Conservation (phyloP, 176 grass and related monocot genomes). For the Musa itinerans region DNA sequence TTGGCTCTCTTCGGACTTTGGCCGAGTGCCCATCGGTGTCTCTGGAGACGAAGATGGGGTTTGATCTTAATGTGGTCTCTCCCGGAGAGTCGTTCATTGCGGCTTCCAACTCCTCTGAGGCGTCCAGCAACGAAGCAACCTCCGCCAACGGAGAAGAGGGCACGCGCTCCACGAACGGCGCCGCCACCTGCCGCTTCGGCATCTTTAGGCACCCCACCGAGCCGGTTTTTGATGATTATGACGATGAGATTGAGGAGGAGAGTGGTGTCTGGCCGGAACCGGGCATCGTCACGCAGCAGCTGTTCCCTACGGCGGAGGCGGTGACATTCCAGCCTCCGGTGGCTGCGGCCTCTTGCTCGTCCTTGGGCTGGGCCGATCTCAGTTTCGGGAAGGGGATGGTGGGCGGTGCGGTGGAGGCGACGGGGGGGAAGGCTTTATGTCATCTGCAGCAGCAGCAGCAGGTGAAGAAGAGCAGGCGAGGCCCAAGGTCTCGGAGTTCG, state of each 20-base stretch:
- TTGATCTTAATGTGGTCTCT: constrained; percentile 95
- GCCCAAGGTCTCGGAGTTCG: constrained; percentile 88
- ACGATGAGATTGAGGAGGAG: constrained; percentile 32
- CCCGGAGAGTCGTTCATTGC: constrained; percentile 20
- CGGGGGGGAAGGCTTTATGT: not conserved
- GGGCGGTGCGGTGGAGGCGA: not conserved
- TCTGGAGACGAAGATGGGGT: constrained; percentile 43
- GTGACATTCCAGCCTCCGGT: constrained; percentile 1
- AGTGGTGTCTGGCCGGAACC: constrained; percentile 11
- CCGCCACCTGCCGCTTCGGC: constrained; percentile 27
- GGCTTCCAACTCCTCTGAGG: constrained; percentile 26
- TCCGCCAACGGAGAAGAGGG: constrained; percentile 26
- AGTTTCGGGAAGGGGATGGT: constrained; percentile 8
- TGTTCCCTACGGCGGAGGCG: constrained; percentile 32
- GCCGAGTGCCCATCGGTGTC: not conserved
- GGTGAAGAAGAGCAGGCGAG: constrained; percentile 79
- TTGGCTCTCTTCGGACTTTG: not conserved
- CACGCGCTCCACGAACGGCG: not conserved
- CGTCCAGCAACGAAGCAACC: constrained; percentile 47
- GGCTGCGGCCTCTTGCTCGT: not conserved
- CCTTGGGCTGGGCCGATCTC: constrained; percentile 24
- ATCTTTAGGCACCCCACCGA: constrained; percentile 25
- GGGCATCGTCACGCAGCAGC: constrained; percentile 49
- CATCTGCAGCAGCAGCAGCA: constrained; percentile 11
- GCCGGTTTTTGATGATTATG: not conserved